Base-by-base conservation (phyloP, 371 early-diverging fungal species). In the Lichtheimia ornata region DNA sequence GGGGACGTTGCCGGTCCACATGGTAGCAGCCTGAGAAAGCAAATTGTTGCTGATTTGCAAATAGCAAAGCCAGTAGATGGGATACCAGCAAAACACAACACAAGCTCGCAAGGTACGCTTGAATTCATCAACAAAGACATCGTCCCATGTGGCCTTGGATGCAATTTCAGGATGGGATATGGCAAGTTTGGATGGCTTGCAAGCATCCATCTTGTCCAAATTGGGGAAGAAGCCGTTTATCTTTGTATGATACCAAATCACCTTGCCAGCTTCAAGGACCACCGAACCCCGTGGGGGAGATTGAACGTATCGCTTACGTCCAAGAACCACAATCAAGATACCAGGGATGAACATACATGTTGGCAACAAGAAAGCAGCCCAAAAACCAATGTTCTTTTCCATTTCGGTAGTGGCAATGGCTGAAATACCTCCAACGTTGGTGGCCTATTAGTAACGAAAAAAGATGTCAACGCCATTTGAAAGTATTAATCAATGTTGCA, bases 11-110 rank as follows among this genome's bases (percentile, higher is more conserved):
- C 86, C 87, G 73, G 66, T 65, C 43, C 22, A 63, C 90, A 91
- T 91, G 65, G 79, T 81, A 57, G 81, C 76, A 45, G 84, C 87
- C 77, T 84, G 84, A 47, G 84, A 86, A 35, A 90, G 66, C 64
- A 91, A 71, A 69, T 88, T 89, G 78, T 85, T 86, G 59, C 71
- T 74, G 79, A 90, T 87, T 69, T 91, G 88, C 52, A 69, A 70
- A 71, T 89, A 89, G 57, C 84, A 77, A 24, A 86, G 80, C 91
- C 90, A 91, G 76, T 81, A 91, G 55, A 91, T 62, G 11, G 88
- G 88, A 62, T 72, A 89, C 74, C 84, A 84, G 27, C 76, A 56
- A 67, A 91, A 88, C 20, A 89, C 82, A 61, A 79, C 79, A 77
- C 86, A 88, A 28, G 90, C 87, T 27, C 76, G 72, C 53, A 88